Base-by-base conservation (phyloP, 1,139 yeast species). In the Candida sp. region DNA sequence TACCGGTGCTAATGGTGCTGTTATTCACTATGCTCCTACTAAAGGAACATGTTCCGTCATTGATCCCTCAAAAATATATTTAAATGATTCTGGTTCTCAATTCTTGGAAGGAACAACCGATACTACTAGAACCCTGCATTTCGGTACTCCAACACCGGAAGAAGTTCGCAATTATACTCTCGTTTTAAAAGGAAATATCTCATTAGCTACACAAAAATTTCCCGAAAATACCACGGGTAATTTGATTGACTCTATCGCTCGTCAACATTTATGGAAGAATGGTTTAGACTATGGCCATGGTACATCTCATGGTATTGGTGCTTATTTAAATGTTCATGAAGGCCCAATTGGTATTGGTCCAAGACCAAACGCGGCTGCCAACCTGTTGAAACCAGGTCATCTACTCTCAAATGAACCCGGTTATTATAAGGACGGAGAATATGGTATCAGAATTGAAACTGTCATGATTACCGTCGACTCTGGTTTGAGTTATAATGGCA, bases 301-400 rank as follows among this genome's bases (percentile, higher is more conserved):
- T 25, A 95, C 99, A 1, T 95, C 97, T 1, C 99, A 95, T 63
- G 99, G 99, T n/a, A 82, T 95, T 42, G 99, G 97, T 4, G 75
- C 96, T 0, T 93, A 73, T 60, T 77, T 95, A 51, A 93, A 93
- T 58, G 99, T 93, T 35, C 99, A 95, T 61, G 98, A 95, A 61
- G 96, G 96, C 4, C 99, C 99, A 11, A 82, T 91, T 46, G 97
- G 98, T 7, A 86, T 93, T 55, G 95, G 97, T 2, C 79, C 83
- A 53, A 76, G 87, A 52, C 72, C 74, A 29, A 63, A 63, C 36
- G 75, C 75, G n/a, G 69, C 77, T 7, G 54, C 59, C 7, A 68
- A 73, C 35, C 64, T 77, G 2, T 71, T 87, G 46, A 68, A 75
- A 51, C 75, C 79, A 3, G 99, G 99, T 30, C 87, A 89, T 64